phyloP scores from a whole-genome alignment of 163 green algal genomes.

The Volvox carteri region DNA sequence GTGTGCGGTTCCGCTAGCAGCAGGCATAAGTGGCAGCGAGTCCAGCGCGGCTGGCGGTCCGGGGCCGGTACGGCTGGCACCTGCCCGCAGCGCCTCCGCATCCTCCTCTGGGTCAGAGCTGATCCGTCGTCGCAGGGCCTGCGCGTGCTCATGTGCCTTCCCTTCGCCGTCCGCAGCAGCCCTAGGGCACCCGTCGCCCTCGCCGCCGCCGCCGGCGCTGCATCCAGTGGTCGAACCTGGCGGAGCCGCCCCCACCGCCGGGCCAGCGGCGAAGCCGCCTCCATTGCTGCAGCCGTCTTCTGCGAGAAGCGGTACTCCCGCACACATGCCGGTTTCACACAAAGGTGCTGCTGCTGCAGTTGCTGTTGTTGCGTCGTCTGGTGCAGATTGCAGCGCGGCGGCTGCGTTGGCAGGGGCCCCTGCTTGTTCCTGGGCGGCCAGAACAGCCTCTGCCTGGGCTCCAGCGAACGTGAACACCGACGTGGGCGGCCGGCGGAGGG shows the following conservation, averaged over 20 bases:
- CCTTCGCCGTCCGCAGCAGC: neutral
- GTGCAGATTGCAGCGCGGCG: too few relatives aligned
- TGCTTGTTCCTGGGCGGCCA: neutral
- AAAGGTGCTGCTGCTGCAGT: neutral
- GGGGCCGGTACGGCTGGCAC: neutral
- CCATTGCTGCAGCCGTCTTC: neutral
- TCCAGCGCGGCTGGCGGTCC: neutral
- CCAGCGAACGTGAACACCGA: constrained; percentile 18
- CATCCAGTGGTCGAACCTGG: neutral
- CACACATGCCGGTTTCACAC: neutral
- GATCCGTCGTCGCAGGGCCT: neutral
- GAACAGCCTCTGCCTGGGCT: neutral
- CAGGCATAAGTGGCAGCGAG: neutral
- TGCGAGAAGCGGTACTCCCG: too few relatives aligned
- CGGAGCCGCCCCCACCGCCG: too few relatives aligned
- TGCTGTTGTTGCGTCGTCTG: too few relatives aligned
- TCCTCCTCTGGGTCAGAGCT: constrained; percentile 46
- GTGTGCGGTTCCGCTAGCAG: neutral
- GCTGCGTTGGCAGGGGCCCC: neutral
- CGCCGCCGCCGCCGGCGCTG: neutral
- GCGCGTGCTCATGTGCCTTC: neutral
- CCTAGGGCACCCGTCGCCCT: neutral
- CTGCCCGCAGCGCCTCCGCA: neutral
- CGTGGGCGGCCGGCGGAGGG: neutral
- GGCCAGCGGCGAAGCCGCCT: neutral